Percentiles rank a stretch among this genome's conserved stretches.
Evolutionary conservation across 768 basidiomycete species (phyloP).

Genomic region (Mycena olivaceomarginata): DNA sequence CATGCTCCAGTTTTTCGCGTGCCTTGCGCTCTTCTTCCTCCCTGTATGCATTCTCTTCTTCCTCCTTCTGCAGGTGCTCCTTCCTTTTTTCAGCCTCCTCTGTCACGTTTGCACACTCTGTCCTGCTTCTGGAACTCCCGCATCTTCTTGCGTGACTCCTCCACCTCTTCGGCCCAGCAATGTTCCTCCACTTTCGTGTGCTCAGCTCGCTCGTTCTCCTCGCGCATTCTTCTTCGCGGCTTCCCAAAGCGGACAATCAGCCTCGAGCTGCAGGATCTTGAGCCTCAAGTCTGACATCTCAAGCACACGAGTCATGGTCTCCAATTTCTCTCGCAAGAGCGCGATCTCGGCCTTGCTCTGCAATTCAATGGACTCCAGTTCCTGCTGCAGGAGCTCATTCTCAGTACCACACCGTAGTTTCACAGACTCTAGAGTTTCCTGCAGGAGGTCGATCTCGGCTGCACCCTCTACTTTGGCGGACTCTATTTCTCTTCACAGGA

Average conservation of each 20-base stretch:
- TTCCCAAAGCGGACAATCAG: conserved; percentile 37
- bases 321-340: conserved; percentile 19
- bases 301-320: conserved; percentile 15
- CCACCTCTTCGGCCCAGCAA: conserved; percentile 25
- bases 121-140: conserved; percentile 33
- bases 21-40: conserved; percentile 19
- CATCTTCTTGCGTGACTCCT: conserved; percentile 33
- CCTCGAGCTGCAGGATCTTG: conserved; percentile 40
- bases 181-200: conserved; percentile 19
- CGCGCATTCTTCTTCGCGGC: conserved; percentile 33
- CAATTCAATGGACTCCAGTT: not conserved
- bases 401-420: not conserved
- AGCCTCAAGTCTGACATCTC: conserved; percentile 31
- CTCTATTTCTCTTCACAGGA: not conserved
- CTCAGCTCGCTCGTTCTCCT: conserved; percentile 23
- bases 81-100: conserved; percentile 14
- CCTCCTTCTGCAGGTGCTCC: conserved; percentile 14
- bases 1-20: conserved; percentile 16
- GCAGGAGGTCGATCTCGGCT: not conserved
- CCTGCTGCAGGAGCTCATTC: not conserved
- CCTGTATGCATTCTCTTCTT: conserved; percentile 25
- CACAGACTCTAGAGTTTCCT: not conserved
- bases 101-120: conserved; percentile 12
- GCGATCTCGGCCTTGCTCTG: conserved; percentile 20
- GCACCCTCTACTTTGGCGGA: not conserved